Base-by-base conservation (phyloP, 2,329 filamentous ascomycete species). In the Elsinoe ampelina region DNA sequence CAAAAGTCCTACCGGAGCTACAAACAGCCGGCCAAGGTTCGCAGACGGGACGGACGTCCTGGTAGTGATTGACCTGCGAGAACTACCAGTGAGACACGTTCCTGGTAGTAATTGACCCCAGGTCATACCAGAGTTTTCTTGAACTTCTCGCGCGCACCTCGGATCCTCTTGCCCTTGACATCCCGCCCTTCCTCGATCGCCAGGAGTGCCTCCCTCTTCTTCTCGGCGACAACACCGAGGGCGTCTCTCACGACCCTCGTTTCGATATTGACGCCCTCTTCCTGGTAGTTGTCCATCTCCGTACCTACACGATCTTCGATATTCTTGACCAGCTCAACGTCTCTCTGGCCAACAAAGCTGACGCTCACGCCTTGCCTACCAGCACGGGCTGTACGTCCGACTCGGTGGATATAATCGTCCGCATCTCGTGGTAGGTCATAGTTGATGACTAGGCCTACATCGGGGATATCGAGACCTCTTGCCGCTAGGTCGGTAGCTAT, bases 361-460 rank as follows among this genome's bases (percentile, higher is more conserved):
- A 96, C 83, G 4, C 87, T 84, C 62, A 90, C 85, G 65, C 93
- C 93, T 55, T 78, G 79, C 43, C 90, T 81, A 0, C 93, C 93
- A 0, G 93, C 93, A 80, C 93, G 85, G 2, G 93, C 93, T 11
- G 93, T 98, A 72, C 93, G 86, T 70, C 93, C 93, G 52, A 96
- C 92, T 11, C 93, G 84, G 74, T 98, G 93, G 62, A 98, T 93
- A 70, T 98, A 98, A 72, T 96, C 92, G 69, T 96, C 91, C 2
- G 92, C 89, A 67, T 96, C 89, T n/a, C 92, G 84, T 0, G 93
- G 93, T 0, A 98, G 83, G 68, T 98, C 93, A 72, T 91, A 98
- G 72, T 98, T 97, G 67, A 98, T 76, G 2, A 98, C 93, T 13
- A 97, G 73, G 56, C 81, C 85, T 5, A 97, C 92, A 63, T 90